A percentile compares a stretch with the other conserved stretches of the same genome.
Evolutionary conservation across 371 early-diverging fungal genomes (phyloP).

Genomic region (Conidiobolus incongruus): DNA sequence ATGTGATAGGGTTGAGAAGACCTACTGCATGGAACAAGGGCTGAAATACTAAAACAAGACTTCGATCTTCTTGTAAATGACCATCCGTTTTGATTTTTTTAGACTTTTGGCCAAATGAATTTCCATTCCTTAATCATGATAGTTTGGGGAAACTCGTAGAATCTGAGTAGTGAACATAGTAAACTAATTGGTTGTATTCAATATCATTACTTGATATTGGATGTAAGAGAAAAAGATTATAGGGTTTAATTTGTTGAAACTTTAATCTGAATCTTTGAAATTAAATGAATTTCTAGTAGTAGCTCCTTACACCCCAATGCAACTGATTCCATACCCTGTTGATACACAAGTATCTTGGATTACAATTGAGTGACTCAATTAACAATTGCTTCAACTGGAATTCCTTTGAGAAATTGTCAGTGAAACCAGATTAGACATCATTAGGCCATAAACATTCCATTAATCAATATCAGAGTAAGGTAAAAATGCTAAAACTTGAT

Average conservation of each 20-base stretch:
- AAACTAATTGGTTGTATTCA: not conserved
- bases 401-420: no score
- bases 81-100: no score
- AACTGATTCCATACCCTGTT: not conserved
- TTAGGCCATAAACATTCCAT: no score
- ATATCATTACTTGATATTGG: not conserved
- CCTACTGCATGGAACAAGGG: no score
- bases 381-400: no score
- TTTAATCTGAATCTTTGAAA: not conserved
- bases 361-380: not conserved
- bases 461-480: no score
- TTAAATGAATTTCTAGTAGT: not conserved
- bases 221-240: not conserved
- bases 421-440: no score
- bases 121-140: not conserved
- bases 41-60: no score
- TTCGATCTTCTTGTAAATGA: no score
- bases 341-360: not conserved
- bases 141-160: slow-evolving; percentile 1
- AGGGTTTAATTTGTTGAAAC: not conserved
- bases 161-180: not conserved
- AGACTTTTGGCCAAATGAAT: no score
- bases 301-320: not conserved
- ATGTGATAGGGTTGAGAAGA: no score
- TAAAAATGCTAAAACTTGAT: no score